A percentile compares a stretch with the other conserved stretches of the same genome.
phyloP scores from a whole-genome alignment of 148 eudicot species.

The Bassia scoparia region DNA sequence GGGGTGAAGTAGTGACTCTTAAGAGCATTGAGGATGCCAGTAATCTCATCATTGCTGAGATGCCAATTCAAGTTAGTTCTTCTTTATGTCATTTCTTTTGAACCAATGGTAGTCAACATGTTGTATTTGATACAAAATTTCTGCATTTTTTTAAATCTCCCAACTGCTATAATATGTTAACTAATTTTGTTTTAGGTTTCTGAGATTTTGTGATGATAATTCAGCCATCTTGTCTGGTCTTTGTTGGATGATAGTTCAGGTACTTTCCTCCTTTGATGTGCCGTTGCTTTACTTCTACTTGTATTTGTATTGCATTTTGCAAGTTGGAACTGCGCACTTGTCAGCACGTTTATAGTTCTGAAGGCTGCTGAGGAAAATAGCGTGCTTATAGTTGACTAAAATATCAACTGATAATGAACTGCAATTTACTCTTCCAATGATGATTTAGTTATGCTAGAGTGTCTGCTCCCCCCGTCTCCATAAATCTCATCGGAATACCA shows the following conservation, averaged over 20 bases:
- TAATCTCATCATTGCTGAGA: conserved; percentile 66
- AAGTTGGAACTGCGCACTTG: no score
- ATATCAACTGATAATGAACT: neutral
- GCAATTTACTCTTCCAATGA: neutral
- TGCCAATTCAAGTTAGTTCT: conserved; percentile 28
- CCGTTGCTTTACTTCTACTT: neutral
- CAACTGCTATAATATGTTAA: neutral
- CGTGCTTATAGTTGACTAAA: neutral
- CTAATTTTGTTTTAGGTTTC: conserved; percentile 45
- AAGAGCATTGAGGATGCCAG: conserved; percentile 78
- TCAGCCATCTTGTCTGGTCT: conserved; percentile 7
- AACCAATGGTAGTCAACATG: neutral
- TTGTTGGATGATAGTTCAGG: conserved; percentile 25
- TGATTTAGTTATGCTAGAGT: neutral
- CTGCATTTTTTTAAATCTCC: neutral
- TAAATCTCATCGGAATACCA: no score
- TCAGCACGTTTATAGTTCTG: no score
- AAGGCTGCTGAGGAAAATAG: no score
- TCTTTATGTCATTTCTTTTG: neutral
- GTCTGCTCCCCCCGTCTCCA: no score
- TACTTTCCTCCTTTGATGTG: conserved; percentile 7
- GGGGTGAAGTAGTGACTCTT: conserved; percentile 84
- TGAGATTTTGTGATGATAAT: conserved; percentile 46
- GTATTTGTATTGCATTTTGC: neutral
- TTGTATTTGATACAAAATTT: neutral